A percentile compares a stretch with the other conserved stretches of the same genome.
Evolutionary conservation across 768 basidiomycete genomes (phyloP).

Genomic region (Candolleomyces aberdarensis): DNA sequence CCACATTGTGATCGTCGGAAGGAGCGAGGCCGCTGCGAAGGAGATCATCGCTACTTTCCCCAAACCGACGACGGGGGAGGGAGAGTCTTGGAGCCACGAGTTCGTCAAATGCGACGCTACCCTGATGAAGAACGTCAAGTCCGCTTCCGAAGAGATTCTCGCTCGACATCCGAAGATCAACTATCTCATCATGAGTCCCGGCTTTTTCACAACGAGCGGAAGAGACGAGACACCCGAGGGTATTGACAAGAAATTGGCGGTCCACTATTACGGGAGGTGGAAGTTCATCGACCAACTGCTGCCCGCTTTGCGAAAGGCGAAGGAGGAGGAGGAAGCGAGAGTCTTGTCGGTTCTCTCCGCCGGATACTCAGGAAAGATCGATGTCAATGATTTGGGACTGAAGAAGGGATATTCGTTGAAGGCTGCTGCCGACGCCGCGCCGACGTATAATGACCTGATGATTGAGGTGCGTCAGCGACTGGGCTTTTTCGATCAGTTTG

Average conservation of each 20-base stretch:
- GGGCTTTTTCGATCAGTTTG: background rate
- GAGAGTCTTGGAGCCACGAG: conserved; percentile 24
- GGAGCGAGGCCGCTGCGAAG: conserved; percentile 46
- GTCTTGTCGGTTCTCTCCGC: conserved; percentile 42
- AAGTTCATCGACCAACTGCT: conserved; percentile 43
- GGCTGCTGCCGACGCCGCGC: conserved; percentile 25
- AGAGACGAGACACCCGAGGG: conserved; percentile 30
- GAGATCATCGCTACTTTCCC: conserved; percentile 36
- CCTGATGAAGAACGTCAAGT: conserved; percentile 41
- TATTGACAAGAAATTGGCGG: conserved; percentile 29
- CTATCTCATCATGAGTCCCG: conserved; percentile 45
- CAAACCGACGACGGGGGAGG: conserved; percentile 18
- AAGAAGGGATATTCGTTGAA: conserved; percentile 36
- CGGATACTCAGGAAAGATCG: conserved; percentile 28
- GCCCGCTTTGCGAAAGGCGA: conserved; percentile 40
- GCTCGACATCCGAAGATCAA: conserved; percentile 43
- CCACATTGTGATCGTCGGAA: conserved; percentile 47
- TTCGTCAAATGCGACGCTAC: conserved; percentile 46
- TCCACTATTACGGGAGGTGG: conserved; percentile 53
- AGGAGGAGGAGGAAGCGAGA: conserved; percentile 44
- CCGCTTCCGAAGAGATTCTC: conserved; percentile 27
- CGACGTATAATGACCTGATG: conserved; percentile 49
- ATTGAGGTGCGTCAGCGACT: conserved; percentile 32
- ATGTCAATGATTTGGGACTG: conserved; percentile 44
- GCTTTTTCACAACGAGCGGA: conserved; percentile 38